Conservation (phyloP, 2,329 filamentous ascomycete genomes). For the Microdochium paspali region DNA sequence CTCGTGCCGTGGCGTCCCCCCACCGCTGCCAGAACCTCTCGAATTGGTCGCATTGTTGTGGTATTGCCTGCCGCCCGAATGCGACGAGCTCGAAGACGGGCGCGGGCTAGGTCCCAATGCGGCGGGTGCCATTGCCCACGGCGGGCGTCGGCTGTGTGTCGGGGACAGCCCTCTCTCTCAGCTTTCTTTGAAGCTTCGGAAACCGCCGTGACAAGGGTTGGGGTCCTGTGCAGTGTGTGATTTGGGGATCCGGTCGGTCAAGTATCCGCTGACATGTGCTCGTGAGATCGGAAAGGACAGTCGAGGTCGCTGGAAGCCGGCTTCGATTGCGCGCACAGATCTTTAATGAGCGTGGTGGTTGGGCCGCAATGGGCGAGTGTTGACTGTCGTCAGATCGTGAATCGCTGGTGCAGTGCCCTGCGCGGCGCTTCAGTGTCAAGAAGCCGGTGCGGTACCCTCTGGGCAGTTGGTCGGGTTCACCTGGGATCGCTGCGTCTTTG, state of each 20-base stretch:
- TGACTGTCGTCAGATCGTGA: background rate
- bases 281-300: background rate
- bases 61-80: slow-evolving; percentile 12
- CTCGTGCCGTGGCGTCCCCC: slow-evolving; percentile 31
- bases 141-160: slow-evolving; percentile 4
- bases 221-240: background rate
- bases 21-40: slow-evolving; percentile 31
- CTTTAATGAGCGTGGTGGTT: background rate
- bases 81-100: slow-evolving; percentile 13
- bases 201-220: background rate
- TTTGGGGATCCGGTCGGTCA: background rate
- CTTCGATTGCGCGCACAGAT: background rate
- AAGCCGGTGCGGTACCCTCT: no score
- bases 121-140: slow-evolving; percentile 24
- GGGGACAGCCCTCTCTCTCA: background rate
- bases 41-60: slow-evolving; percentile 17
- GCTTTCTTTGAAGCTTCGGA: background rate
- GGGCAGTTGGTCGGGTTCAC: no score
- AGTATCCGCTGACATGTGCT: background rate
- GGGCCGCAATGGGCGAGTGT: background rate
- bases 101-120: slow-evolving; percentile 16
- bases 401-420: background rate
- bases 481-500: no score
- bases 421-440: no score
- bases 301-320: background rate